Percentiles rank a stretch among this genome's conserved stretches.
phyloP scores from a whole-genome alignment of 805 yeast species.

The Wickerhamia fluorescens region DNA sequence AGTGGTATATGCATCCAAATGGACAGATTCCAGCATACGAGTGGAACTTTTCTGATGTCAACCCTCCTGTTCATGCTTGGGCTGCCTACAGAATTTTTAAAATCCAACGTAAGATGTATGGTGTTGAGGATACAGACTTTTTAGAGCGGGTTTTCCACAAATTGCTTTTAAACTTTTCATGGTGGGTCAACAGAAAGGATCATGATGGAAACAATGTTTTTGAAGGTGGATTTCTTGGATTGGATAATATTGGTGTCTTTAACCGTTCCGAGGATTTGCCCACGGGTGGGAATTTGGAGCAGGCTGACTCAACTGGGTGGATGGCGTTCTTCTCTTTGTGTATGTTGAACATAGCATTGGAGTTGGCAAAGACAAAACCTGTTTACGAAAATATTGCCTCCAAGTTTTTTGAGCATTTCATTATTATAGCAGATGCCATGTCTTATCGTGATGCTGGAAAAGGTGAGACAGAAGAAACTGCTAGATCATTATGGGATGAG shows the following conservation, averaged over 20 bases:
- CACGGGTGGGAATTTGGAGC: conserved; percentile 84
- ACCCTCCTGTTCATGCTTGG: conserved; percentile 98
- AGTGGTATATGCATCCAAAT: conserved; percentile 97
- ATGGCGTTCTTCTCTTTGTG: conserved; percentile 89
- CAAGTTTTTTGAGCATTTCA: conserved; percentile 87
- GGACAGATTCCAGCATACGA: conserved; percentile 98
- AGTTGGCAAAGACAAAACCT: conserved; percentile 75
- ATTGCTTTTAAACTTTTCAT: conserved; percentile 78
- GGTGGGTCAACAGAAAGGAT: conserved; percentile 97
- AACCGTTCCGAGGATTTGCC: conserved; percentile 91
- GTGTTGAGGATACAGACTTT: conserved; percentile 73
- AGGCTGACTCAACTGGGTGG: conserved; percentile 97
- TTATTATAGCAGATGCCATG: conserved; percentile 91
- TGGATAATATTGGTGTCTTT: conserved; percentile 89
- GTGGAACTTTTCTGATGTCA: conserved; percentile 94
- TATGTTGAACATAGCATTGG: conserved; percentile 89
- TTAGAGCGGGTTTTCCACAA: conserved; percentile 92
- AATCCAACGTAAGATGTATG: conserved; percentile 78
- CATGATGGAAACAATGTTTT: conserved; percentile 79
- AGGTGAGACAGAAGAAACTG: conserved; percentile 30
- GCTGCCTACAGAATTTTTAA: conserved; percentile 82
- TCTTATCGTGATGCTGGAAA: conserved; percentile 47
- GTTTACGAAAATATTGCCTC: conserved; percentile 92
- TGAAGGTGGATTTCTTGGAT: conserved; percentile 90
- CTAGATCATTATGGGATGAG: conserved; percentile 75